A percentile compares a stretch with the other conserved stretches of the same genome.
Evolutionary conservation across 192 early-diverging fungal genomes (phyloP).

Genomic region (Mortierella antarctica): DNA sequence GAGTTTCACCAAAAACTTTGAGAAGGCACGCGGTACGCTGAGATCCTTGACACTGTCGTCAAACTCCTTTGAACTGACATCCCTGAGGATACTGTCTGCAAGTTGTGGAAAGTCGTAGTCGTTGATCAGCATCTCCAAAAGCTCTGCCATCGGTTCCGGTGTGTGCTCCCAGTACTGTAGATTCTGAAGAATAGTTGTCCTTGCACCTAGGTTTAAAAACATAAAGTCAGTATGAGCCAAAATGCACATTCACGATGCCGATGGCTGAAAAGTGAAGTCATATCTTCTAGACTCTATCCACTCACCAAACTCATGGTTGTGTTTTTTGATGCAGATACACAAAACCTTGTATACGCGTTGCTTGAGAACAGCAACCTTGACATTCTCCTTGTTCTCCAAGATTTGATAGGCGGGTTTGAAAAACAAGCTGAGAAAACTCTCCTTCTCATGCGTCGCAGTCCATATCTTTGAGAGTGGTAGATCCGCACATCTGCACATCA

Average conservation of each 20-base stretch:
- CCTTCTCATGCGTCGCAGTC: slow-evolving; percentile 75
- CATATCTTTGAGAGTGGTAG: slow-evolving; percentile 78
- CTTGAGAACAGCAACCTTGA: slow-evolving; percentile 73
- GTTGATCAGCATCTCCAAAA: slow-evolving; percentile 71
- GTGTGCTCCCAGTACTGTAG: slow-evolving; percentile 88
- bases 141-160: slow-evolving; percentile 84
- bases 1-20: slow-evolving; percentile 84
- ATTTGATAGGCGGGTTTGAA: slow-evolving; percentile 82
- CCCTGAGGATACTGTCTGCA: slow-evolving; percentile 77
- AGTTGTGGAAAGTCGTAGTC: slow-evolving; percentile 75
- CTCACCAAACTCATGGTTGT: slow-evolving; percentile 80
- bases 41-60: slow-evolving; percentile 73
- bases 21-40: slow-evolving; percentile 83
- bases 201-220: slow-evolving; percentile 58
- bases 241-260: slow-evolving; percentile 64
- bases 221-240: not conserved
- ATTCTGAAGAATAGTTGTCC: slow-evolving; percentile 83
- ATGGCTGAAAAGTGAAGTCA: slow-evolving; percentile 56
- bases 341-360: slow-evolving; percentile 72
- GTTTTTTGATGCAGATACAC: slow-evolving; percentile 80
- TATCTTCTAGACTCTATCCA: not conserved
- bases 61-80: slow-evolving; percentile 62
- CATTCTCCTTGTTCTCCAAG: slow-evolving; percentile 80
- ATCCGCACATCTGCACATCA: slow-evolving; percentile 61
- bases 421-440: slow-evolving; percentile 76